Base-by-base conservation (phyloP, 202 grass and related monocot species). In the Setaria italica region DNA sequence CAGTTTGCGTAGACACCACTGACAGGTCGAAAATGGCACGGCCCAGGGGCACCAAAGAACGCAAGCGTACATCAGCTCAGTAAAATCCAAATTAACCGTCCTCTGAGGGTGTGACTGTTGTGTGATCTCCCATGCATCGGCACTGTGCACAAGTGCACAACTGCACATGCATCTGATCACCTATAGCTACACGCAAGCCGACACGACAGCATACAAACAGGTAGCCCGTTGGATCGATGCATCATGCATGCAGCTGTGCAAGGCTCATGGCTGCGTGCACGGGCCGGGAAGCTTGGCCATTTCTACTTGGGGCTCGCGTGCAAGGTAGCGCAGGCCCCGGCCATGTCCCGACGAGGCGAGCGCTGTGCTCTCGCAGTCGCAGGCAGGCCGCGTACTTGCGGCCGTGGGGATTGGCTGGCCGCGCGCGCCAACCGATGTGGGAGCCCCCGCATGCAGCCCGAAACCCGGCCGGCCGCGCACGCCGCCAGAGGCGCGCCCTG, bases 351-450 rank as follows among this genome's bases (percentile, higher is more conserved):
- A 79, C 76, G 58, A 7, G 12, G 1, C 20, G 45, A 13, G 62
- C 78, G 9, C 79, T 17, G 29, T 11, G 20, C 13, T 1, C 33
- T 7, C 35, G 53, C 72, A 41, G 51, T 10, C 2, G 56, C 39
- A 21, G 37, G 42, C 41, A 14, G 67, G 19, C 12, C 29, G 67
- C 39, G 19, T 62, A 81, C 53, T 63, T 70, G 70, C 43, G 48
- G 47, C 33, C 63, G 11, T 79, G 30, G 67, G n/a, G 82, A 85
- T 89, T 85, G 71, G 87, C 7, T 37, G 39, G 5, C 39, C 4
- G 39, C 43, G 35, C 78, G 60, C 88, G 71, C 2, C 83, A 90
- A 86, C 65, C 78, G 88, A 90, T 72, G 88, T 66, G n/a, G 72
- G 88, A 86, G 15, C 78, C 29, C 9, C 9, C 35, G 35, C 35